Conservation (phyloP, 108 stramenopile species). For the Pseudonitzschia pungens region DNA sequence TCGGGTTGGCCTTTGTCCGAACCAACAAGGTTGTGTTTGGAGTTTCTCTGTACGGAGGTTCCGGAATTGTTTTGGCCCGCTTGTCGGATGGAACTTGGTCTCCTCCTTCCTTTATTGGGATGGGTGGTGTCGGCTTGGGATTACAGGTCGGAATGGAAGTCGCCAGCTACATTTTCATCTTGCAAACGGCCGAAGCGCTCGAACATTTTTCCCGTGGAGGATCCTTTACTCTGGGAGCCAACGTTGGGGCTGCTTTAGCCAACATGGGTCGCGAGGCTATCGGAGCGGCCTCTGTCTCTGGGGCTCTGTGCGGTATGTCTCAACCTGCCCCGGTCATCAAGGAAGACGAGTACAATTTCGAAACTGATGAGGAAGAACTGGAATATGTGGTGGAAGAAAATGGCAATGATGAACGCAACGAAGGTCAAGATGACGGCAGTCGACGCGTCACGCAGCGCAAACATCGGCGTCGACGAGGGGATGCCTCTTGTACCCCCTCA, state of each 20-base stretch:
- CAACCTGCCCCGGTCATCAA: conserved; percentile 45
- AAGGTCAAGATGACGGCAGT: not conserved
- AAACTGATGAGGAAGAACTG: conserved; percentile 21
- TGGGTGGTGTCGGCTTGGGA: conserved; percentile 78
- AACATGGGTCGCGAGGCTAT: conserved; percentile 76
- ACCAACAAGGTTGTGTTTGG: conserved; percentile 85
- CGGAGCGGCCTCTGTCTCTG: conserved; percentile 75
- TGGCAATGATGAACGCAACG: not conserved
- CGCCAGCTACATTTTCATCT: conserved; percentile 81
- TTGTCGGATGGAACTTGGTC: conserved; percentile 87
- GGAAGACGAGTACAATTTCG: conserved; percentile 59
- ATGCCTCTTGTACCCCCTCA: not conserved
- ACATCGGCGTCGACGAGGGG: not conserved
- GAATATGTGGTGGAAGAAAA: not conserved
- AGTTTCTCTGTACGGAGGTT: conserved; percentile 73
- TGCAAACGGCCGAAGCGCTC: conserved; percentile 81
- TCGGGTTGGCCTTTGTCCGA: conserved; percentile 82
- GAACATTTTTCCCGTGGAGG: conserved; percentile 79
- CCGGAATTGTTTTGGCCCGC: conserved; percentile 79
- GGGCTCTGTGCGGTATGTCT: conserved; percentile 32
- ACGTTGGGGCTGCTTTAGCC: conserved; percentile 79
- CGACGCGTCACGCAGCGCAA: not conserved
- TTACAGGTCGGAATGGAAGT: conserved; percentile 87
- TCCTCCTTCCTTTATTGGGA: conserved; percentile 85
- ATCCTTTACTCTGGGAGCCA: conserved; percentile 73